Conservation (phyloP, 2,329 filamentous ascomycete genomes). For the Fusarium robinianum region DNA sequence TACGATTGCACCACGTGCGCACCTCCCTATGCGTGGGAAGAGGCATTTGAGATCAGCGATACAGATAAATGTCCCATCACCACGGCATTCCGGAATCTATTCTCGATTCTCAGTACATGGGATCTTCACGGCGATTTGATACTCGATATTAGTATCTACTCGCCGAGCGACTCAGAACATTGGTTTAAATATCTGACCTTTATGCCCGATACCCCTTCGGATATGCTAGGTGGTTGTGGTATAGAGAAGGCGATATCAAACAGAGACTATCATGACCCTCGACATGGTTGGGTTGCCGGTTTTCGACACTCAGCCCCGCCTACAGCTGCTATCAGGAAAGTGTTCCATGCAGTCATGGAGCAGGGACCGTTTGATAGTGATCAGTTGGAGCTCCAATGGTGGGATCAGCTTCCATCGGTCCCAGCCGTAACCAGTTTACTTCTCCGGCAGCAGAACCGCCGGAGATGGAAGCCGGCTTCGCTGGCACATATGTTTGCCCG, state of each 20-base stretch:
- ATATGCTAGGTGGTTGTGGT: background rate
- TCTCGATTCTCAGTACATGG: constrained; percentile 38
- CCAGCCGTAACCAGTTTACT: constrained; percentile 39
- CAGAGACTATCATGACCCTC: background rate
- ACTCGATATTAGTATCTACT: constrained; percentile 43
- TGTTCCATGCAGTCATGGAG: too few species aligned
- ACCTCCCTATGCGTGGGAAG: constrained; percentile 8
- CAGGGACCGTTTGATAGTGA: too few species aligned
- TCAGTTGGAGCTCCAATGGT: too few species aligned
- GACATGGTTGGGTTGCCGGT: constrained; percentile 31
- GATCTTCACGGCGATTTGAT: constrained; percentile 34
- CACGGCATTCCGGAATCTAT: constrained; percentile 34
- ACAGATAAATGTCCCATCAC: constrained; percentile 15
- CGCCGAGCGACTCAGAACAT: constrained; percentile 40
- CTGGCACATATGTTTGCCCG: constrained; percentile 41
- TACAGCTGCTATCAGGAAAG: too few species aligned
- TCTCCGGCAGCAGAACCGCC: constrained; percentile 43
- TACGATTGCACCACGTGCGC: constrained; percentile 20
- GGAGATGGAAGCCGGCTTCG: constrained; percentile 38
- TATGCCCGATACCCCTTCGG: constrained; percentile 10
- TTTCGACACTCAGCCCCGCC: too few species aligned
- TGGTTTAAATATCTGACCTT: constrained; percentile 40
- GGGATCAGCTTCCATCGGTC: constrained; percentile 37
- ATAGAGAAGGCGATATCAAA: background rate
- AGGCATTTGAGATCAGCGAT: constrained; percentile 11